Base-by-base conservation (phyloP, 345 rosid genomes). In the Linum usitatissimum region DNA sequence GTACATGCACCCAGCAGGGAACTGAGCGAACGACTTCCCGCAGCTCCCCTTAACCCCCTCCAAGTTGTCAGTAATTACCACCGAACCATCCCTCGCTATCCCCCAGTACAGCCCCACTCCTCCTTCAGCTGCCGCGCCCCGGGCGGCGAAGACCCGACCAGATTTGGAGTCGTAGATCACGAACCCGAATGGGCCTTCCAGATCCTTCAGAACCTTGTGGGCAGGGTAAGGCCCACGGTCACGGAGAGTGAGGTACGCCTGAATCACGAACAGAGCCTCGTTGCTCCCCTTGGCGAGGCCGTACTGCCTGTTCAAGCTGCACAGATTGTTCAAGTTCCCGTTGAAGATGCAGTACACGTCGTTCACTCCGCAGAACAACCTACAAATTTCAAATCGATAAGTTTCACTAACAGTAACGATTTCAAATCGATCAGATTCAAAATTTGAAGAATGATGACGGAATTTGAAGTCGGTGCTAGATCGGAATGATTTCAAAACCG, bases 151-250 rank as follows among this genome's bases (percentile, higher is more conserved):
- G 65, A 93, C 92, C 64, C 83, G 78, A 38, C 88, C 82, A 28
- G 73, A 57, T 56, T 83, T 91, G 61, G 85, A 66, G 57, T 93
- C 99, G 57, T 90, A 90, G 67, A 93, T 80, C 0, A 90, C 88
- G 49, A 93, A 93, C 2, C 94, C 94, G 55, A 87, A 93, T 68
- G 83, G 78, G 30, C 97, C 99, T 0, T 93, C 99, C 0, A 93
- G 84, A 45, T 83, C 97, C 75, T 83, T 82, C 8, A 93, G 86
- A 19, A 93, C 95, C 72, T 93, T 87, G 68, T 90, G 90, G 20
- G 97, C 92, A 0, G 99, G 99, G 71, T 87, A 93, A 0, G 97
- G 99, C 53, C 99, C 97, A 21, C 99, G 77, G 71, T 93, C 97
- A 55, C 99, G 77, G 2, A 93, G 81, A 0, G 99, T 93, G 55